Percentiles rank a stretch among this genome's conserved stretches.
These are phyloP conservation scores for Diaporthe australafricana DNA, from an alignment of 2,329 filamentous ascomycete species.

Conservation along the genomic window DNA sequence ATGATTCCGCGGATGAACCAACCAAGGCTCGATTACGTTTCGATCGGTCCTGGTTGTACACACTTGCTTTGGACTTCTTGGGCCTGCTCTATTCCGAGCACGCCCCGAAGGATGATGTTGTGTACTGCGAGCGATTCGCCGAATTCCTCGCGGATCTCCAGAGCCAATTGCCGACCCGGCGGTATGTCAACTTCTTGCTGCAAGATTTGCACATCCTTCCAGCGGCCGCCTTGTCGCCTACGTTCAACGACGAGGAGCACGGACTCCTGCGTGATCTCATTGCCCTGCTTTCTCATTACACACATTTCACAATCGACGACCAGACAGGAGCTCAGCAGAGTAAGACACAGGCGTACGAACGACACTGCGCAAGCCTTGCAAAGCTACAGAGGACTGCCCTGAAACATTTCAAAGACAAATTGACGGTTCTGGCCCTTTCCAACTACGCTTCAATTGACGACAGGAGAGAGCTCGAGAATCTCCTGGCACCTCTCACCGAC, in stretches of 20 bases:
- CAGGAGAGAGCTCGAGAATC: conserved; percentile 79
- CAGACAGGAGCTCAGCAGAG: conserved; percentile 84
- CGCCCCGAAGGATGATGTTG: conserved; percentile 69
- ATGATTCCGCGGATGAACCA: conserved; percentile 84
- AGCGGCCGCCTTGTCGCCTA: conserved; percentile 80
- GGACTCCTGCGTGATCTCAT: conserved; percentile 84
- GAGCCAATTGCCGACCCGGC: conserved; percentile 91
- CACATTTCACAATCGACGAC: conserved; percentile 90
- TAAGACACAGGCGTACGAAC: conserved; percentile 79
- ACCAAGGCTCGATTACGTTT: conserved; percentile 86
- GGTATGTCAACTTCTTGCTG: conserved; percentile 91
- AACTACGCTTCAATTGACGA: conserved; percentile 92
- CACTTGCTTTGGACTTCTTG: conserved; percentile 85
- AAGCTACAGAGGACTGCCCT: conserved; percentile 82
- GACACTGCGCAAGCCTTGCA: conserved; percentile 81
- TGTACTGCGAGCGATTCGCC: conserved; percentile 92
- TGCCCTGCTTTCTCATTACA: conserved; percentile 85
- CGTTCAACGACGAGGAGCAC: conserved; percentile 81
- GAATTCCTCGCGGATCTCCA: conserved; percentile 92
- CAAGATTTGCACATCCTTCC: conserved; percentile 87
- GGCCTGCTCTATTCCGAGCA: conserved; percentile 73
- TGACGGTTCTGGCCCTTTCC: conserved; percentile 90
- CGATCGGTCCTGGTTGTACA: conserved; percentile 93
- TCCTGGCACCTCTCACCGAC: conserved; percentile 80
- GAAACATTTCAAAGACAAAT: conserved; percentile 87